Conservation (phyloP, 2,329 filamentous ascomycete species). For the Penicillium sp. region DNA sequence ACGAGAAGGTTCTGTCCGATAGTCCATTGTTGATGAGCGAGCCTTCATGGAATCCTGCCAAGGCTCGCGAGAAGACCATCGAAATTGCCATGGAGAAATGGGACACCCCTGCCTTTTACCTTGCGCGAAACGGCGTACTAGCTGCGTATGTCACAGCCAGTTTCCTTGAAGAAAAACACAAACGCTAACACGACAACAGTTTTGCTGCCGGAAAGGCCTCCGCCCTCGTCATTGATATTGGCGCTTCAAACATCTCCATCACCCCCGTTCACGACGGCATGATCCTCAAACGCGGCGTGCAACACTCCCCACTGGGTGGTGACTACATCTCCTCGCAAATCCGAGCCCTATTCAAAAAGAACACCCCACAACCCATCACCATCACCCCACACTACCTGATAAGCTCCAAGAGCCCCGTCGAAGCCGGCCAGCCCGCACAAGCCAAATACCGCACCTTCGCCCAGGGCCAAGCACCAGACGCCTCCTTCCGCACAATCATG, state of each 20-base stretch:
- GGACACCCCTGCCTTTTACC: slow-evolving; percentile 92
- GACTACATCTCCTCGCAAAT: slow-evolving; percentile 90
- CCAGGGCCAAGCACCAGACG: slow-evolving; percentile 59
- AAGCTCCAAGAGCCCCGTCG: slow-evolving; percentile 83
- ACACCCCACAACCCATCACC: slow-evolving; percentile 69
- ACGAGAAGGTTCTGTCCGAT: slow-evolving; percentile 81
- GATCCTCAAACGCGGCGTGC: slow-evolving; percentile 86
- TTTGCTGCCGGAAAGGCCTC: slow-evolving; percentile 94
- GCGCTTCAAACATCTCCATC: slow-evolving; percentile 84
- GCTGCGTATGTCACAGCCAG: slow-evolving; percentile 61
- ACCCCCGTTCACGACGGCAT: slow-evolving; percentile 94
- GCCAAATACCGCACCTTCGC: slow-evolving; percentile 73
- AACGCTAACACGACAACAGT: slow-evolving; percentile 33
- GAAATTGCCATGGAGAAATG: slow-evolving; percentile 98
- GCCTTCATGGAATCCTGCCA: slow-evolving; percentile 86
- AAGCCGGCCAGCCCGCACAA: slow-evolving; percentile 79
- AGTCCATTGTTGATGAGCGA: slow-evolving; percentile 93
- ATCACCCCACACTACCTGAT: slow-evolving; percentile 86
- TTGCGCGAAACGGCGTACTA: slow-evolving; percentile 85
- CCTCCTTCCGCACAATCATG: slow-evolving; percentile 79
- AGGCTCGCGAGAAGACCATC: slow-evolving; percentile 89
- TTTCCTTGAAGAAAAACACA: neutral
- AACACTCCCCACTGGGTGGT: slow-evolving; percentile 82
- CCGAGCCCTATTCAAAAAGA: slow-evolving; percentile 74
- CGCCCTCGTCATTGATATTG: slow-evolving; percentile 88